These are phyloP conservation scores for Cryphonectria parasitica DNA, from an alignment of 2,329 filamentous ascomycete species.

Conservation along the genomic window DNA sequence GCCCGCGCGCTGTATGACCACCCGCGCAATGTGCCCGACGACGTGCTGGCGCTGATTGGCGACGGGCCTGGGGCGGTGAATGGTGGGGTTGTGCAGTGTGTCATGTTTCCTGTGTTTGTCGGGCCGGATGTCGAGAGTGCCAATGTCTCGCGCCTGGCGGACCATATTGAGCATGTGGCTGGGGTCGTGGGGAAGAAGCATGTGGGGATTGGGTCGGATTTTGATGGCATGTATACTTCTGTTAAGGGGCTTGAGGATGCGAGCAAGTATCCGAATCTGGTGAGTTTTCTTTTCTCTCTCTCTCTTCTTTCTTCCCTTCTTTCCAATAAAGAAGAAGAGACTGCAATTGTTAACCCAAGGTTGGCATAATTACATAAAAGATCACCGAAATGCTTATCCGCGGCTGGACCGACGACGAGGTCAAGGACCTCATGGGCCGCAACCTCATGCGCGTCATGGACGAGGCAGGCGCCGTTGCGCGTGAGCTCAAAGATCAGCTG, in stretches of 20 bases:
- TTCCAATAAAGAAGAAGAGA: too few relatives aligned
- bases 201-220: conserved; percentile 44
- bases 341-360: too few relatives aligned
- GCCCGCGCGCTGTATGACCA: conserved; percentile 32
- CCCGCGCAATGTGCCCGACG: conserved; percentile 46
- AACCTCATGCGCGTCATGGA: conserved; percentile 30
- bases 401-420: conserved; percentile 26
- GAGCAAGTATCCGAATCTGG: conserved; percentile 34
- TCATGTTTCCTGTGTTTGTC: conserved; percentile 39
- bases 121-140: conserved; percentile 30
- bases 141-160: conserved; percentile 39
- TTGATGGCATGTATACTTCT: conserved; percentile 39
- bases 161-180: conserved; percentile 38
- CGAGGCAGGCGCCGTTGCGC: conserved; percentile 24
- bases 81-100: conserved; percentile 45
- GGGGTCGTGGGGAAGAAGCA: conserved; percentile 41
- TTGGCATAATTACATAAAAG: not conserved
- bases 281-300: conserved; percentile 26
- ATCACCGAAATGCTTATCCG: conserved; percentile 30
- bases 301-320: too few relatives aligned
- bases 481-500: conserved; percentile 19
- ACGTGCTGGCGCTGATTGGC: conserved; percentile 40
- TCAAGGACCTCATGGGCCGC: conserved; percentile 29
- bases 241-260: conserved; percentile 37
- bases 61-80: conserved; percentile 25